Conservation (phyloP, 768 basidiomycete genomes). For the Suillus hirtellus region DNA sequence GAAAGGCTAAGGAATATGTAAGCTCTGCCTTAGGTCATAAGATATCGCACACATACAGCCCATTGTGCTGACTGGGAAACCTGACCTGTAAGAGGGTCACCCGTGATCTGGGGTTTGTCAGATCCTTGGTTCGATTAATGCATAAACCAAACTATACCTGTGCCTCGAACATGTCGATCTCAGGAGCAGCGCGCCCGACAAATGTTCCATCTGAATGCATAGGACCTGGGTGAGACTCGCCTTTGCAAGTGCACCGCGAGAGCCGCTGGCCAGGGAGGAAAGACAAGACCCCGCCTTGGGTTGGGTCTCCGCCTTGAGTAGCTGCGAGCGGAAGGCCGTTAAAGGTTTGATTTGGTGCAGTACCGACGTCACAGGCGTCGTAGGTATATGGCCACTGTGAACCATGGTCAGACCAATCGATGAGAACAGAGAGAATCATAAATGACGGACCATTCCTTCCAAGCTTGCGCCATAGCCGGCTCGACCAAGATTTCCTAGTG, state of each 20-base stretch:
- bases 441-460: constrained; percentile 46
- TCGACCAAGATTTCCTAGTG: constrained; percentile 59
- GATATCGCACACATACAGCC: constrained; percentile 54
- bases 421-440: background rate
- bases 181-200: constrained; percentile 82
- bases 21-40: constrained; percentile 6
- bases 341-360: constrained; percentile 76
- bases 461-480: constrained; percentile 70
- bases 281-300: constrained; percentile 52
- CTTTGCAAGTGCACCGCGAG: constrained; percentile 82
- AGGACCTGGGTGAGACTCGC: constrained; percentile 85
- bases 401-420: constrained; percentile 8
- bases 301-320: constrained; percentile 53
- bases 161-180: constrained; percentile 91
- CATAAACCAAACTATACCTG: constrained; percentile 39
- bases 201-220: constrained; percentile 70
- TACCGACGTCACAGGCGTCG: constrained; percentile 82
- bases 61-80: constrained; percentile 88
- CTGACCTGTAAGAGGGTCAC: constrained; percentile 45
- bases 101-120: constrained; percentile 45
- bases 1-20: constrained; percentile 55
- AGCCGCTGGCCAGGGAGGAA: constrained; percentile 81
- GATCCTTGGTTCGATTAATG: constrained; percentile 11
- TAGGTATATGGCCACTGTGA: constrained; percentile 68
- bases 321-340: constrained; percentile 69